Base-by-base conservation (phyloP, 768 basidiomycete genomes). In the Pluteus cervinus region DNA sequence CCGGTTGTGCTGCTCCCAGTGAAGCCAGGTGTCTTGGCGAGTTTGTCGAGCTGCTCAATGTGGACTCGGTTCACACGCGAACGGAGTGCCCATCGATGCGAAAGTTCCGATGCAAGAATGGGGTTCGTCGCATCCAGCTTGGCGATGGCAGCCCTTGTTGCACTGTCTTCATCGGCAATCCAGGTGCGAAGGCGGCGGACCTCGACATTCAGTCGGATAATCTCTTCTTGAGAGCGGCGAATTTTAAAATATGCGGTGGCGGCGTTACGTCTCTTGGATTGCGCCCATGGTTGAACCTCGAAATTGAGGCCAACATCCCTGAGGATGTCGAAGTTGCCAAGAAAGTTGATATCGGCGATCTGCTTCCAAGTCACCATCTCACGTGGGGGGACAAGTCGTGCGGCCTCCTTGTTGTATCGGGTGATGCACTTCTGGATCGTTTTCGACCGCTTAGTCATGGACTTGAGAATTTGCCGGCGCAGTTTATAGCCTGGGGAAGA, bases 131-230 rank as follows among this genome's bases (percentile, higher is more conserved):
- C 21, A 8, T 24, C 15, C 20, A 36, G 29, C 3, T 25, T 24
- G 5, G 16, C 21, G 24, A 41, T 41, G 9, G 15, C 18, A 11
- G 16, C 7, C 26, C 22, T 17, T 20, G 29, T 28, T 18, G 34
- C 33, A 16, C 9, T 39, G 15, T 15, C 20, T 15, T 52, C 41
- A 10, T 48, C 50, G 21, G 31, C 11, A 7, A 52, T 36, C 20
- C 18, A 52, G 0, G 37, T 45, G n/a, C 7, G 24, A 1, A 54
- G 24, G 3, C 41, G 30, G 0, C 25, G 24, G 4, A 54, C 24
- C 37, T 54, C 46, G 9, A 54, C 37, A 34, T 53, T 39, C 2
- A 46, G 37, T 11, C 34, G 37, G 0, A 23, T n/a, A 2, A 52
- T 31, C 25, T 52, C 51, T 31, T 53, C 51, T 7, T 24, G 3